phyloP scores from a whole-genome alignment of 192 early-diverging fungal genomes.

The Coemansia sp. region DNA sequence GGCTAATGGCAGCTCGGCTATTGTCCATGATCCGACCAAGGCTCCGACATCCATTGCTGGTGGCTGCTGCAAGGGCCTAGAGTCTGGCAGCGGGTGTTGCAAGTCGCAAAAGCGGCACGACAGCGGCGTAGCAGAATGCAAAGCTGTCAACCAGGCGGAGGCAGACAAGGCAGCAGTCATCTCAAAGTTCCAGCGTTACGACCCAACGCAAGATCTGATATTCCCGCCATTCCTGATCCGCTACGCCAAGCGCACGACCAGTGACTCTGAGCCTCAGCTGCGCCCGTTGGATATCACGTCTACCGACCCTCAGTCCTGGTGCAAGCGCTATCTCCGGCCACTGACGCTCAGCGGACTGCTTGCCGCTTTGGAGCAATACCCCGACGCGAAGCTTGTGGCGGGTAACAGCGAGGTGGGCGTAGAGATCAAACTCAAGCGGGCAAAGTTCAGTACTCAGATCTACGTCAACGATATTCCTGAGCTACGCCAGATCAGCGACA shows the following conservation, averaged over 20 bases:
- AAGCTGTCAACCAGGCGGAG: constrained; percentile 26
- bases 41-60: neutral
- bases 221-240: constrained; percentile 71
- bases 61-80: neutral
- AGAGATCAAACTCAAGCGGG: constrained; percentile 77
- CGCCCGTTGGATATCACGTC: constrained; percentile 25
- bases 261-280: constrained; percentile 19
- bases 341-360: constrained; percentile 62
- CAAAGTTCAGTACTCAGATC: constrained; percentile 66
- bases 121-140: neutral
- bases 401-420: constrained; percentile 89
- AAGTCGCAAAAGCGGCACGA: constrained; percentile 6
- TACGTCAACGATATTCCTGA: constrained; percentile 73
- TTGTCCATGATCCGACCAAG: constrained; percentile 8
- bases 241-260: constrained; percentile 46
- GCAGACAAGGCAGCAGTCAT: constrained; percentile 39
- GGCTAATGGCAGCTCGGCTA: neutral
- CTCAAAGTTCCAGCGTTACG: constrained; percentile 63
- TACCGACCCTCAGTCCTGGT: constrained; percentile 17
- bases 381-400: constrained; percentile 75
- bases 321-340: constrained; percentile 58
- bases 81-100: neutral
- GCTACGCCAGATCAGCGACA: constrained; percentile 59
- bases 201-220: constrained; percentile 67
- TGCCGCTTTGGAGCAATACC: constrained; percentile 59